phyloP scores from a whole-genome alignment of 2,329 filamentous ascomycete genomes.

The Aureobasidium pullulans region DNA sequence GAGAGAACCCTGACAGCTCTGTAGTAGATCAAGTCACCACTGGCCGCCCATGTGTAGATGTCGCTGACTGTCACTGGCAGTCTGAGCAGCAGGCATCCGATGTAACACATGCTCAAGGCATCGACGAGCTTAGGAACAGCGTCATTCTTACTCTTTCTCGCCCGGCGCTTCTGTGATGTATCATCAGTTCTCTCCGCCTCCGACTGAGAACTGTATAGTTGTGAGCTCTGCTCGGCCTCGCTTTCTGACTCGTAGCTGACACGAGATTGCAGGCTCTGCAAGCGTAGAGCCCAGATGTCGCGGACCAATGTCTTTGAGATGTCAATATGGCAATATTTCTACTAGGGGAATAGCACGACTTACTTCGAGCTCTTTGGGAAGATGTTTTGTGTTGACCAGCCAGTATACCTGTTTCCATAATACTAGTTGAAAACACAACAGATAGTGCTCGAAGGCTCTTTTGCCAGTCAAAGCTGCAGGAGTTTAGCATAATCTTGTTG shows the following conservation, averaged over 20 bases:
- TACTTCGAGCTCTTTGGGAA: slow-evolving; percentile 68
- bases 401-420: slow-evolving; percentile 73
- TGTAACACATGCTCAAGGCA: slow-evolving; percentile 69
- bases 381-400: slow-evolving; percentile 58
- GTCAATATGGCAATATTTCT: not conserved
- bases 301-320: slow-evolving; percentile 52
- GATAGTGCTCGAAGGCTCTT: slow-evolving; percentile 66
- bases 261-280: slow-evolving; percentile 48
- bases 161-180: slow-evolving; percentile 29
- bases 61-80: slow-evolving; percentile 71
- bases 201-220: slow-evolving; percentile 54
- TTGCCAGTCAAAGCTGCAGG: slow-evolving; percentile 48
- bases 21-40: slow-evolving; percentile 64
- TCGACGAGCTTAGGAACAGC: slow-evolving; percentile 62
- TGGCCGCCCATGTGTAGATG: slow-evolving; percentile 58
- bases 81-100: slow-evolving; percentile 67
- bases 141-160: slow-evolving; percentile 42
- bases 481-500: not conserved
- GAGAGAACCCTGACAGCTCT: slow-evolving; percentile 54
- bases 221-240: slow-evolving; percentile 34
- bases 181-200: slow-evolving; percentile 38
- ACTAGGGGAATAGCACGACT: not conserved
- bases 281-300: slow-evolving; percentile 77
- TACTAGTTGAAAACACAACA: slow-evolving; percentile 78
- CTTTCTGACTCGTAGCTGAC: slow-evolving; percentile 27